Percentiles rank a stretch among this genome's conserved stretches.
phyloP scores from a whole-genome alignment of 768 basidiomycete genomes.

The Boletus sp. region DNA sequence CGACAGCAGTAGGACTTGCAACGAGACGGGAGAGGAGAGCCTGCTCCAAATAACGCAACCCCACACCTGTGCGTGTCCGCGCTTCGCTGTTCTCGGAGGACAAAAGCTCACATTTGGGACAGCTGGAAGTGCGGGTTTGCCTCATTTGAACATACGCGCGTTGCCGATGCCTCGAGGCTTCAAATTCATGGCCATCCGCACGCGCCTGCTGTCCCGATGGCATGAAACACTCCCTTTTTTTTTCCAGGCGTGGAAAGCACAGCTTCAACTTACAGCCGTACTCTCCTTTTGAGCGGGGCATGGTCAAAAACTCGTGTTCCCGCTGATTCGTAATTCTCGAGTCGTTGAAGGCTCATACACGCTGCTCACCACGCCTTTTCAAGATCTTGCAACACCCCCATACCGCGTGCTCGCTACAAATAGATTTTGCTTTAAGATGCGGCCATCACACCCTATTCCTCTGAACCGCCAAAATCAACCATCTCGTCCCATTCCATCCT shows the following conservation, averaged over 20 bases:
- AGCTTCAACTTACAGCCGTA: conserved; percentile 17
- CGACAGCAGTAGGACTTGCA: not conserved
- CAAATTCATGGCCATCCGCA: not conserved
- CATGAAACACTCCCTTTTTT: conserved; percentile 13
- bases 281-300: conserved; percentile 26
- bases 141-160: conserved; percentile 7
- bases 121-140: not conserved
- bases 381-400: conserved; percentile 21
- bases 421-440: conserved; percentile 29
- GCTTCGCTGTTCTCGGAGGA: too few relatives aligned
- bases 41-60: not conserved
- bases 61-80: not conserved
- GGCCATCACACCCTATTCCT: conserved; percentile 21
- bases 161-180: conserved; percentile 24
- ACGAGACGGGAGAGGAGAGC: not conserved
- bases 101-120: not conserved
- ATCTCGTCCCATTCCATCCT: conserved; percentile 16
- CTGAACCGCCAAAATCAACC: conserved; percentile 25
- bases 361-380: conserved; percentile 31
- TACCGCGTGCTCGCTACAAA: conserved; percentile 28
- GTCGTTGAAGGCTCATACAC: conserved; percentile 17
- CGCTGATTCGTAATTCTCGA: conserved; percentile 16
- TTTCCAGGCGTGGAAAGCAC: conserved; percentile 18
- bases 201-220: conserved; percentile 4
- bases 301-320: conserved; percentile 23